Conservation (phyloP, 1,284 basidiomycete species). For the Irpex sp. region DNA sequence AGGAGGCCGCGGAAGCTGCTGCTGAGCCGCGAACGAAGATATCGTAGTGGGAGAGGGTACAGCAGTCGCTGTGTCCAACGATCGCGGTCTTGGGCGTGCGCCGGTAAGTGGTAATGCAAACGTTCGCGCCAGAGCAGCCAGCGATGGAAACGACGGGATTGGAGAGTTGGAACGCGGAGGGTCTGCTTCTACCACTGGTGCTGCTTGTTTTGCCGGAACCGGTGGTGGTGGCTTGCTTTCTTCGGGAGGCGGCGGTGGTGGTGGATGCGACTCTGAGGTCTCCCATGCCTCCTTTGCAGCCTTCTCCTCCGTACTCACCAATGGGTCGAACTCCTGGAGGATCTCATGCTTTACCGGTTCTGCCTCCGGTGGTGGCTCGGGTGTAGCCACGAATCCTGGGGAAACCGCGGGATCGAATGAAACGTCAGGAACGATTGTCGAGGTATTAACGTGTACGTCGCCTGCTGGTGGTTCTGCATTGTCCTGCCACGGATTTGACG, state of each 20-base stretch:
- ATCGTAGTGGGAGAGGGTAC: conserved; percentile 52
- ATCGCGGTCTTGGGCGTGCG: conserved; percentile 47
- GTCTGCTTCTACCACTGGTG: conserved; percentile 3
- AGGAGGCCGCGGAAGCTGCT: conserved; percentile 25
- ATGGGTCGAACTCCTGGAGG: conserved; percentile 63
- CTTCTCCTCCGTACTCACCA: conserved; percentile 51
- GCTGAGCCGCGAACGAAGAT: conserved; percentile 52
- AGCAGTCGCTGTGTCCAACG: conserved; percentile 49
- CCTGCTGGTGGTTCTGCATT: background rate
- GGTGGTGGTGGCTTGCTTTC: conserved; percentile 6
- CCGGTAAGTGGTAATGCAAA: conserved; percentile 48
- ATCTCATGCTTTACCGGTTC: conserved; percentile 32
- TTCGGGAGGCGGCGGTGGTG: conserved; percentile 33
- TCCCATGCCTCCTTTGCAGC: conserved; percentile 62
- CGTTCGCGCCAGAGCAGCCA: conserved; percentile 60
- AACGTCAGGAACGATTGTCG: conserved; percentile 30
- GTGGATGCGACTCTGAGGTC: conserved; percentile 52
- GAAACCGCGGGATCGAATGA: conserved; percentile 36
- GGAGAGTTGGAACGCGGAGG: conserved; percentile 25
- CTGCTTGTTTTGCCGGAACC: conserved; percentile 12
- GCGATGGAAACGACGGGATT: conserved; percentile 49
- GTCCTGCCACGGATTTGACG: conserved; percentile 28
- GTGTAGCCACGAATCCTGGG: conserved; percentile 26
- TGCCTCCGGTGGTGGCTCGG: conserved; percentile 17
- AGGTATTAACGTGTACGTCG: conserved; percentile 16